phyloP scores from a whole-genome alignment of 2,329 filamentous ascomycete species.

The Zymoseptoria brevis region DNA sequence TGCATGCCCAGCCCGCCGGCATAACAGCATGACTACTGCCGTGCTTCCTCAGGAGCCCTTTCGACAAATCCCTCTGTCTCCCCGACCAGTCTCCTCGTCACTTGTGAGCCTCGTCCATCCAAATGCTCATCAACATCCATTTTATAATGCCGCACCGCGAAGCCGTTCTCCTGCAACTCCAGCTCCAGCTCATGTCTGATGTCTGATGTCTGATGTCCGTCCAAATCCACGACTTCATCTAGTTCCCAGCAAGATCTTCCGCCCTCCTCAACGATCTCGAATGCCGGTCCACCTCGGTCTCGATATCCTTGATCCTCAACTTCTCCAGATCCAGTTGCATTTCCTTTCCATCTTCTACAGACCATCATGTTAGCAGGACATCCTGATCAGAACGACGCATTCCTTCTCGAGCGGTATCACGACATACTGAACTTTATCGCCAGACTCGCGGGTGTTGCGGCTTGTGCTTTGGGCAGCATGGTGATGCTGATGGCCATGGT shows the following conservation, averaged over 20 bases:
- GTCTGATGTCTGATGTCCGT: neutral
- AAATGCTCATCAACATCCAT: neutral
- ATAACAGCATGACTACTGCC: neutral
- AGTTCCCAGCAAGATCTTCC: conserved; percentile 58
- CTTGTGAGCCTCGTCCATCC: neutral
- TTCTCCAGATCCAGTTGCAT: conserved; percentile 73
- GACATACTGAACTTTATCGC: conserved; percentile 75
- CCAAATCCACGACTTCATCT: neutral
- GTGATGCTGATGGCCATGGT: conserved; percentile 70
- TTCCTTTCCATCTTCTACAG: conserved; percentile 81
- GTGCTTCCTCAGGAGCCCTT: neutral
- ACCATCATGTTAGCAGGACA: neutral
- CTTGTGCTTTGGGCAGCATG: conserved; percentile 58
- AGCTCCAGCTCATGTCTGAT: neutral
- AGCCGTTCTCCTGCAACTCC: neutral
- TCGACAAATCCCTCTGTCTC: neutral
- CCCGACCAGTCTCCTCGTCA: neutral
- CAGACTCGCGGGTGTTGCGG: conserved; percentile 61
- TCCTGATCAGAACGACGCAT: neutral
- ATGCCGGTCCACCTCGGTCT: conserved; percentile 85
- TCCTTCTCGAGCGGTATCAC: neutral
- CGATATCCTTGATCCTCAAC: conserved; percentile 74
- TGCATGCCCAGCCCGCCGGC: too few species aligned
- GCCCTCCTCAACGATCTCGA: conserved; percentile 73
- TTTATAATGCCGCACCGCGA: neutral